Base-by-base conservation (phyloP, 2,329 filamentous ascomycete genomes). In the Nemania bipapillata region DNA sequence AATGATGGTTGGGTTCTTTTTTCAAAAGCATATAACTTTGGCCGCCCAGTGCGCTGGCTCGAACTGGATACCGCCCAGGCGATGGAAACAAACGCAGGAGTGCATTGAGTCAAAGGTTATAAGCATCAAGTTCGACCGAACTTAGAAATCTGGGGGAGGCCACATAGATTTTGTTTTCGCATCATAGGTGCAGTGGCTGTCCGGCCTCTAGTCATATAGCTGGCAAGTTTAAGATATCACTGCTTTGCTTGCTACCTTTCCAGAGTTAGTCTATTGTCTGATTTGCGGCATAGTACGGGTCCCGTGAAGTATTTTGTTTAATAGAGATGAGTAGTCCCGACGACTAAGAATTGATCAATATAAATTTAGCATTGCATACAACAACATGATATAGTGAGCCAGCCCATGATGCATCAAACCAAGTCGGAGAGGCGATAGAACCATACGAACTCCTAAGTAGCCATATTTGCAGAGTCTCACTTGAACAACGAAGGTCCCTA, bases 1-100 rank as follows among this genome's bases (percentile, higher is more conserved):
- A 53, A 26, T 42, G 26, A 45, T 32, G 60, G 68, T 26, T 69
- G 24, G 45, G 37, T 49, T 37, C 47, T 26, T 32, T 61, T 53
- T 63, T 61, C 22, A 35, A 59, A 22, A 50, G 49, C 35, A 59
- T 54, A 32, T 55, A 53, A 40, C 52, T 70, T 53, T 53, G 52
- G 42, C 37, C 52, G 35, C 54, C 42, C 42, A 17, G 63, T 50
- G 47, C 45, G 61, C 52, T 47, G 65, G 50, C 62, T 68, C 55
- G 30, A 47, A 66, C 65, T 70, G 68, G 68, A 70, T 70, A 70
- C 54, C 47, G 35, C 47, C 60, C 28, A 60, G 53, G 22, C 20
- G 9, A 54, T 45, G 49, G 61, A 57, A 28, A 47, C 28, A 28
- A n/a, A 58, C 8, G 37, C 17, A 42, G 42, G 52, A 32, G 42